phyloP scores from a whole-genome alignment of 2,329 filamentous ascomycete genomes.

The Scedosporium apiospermum region DNA sequence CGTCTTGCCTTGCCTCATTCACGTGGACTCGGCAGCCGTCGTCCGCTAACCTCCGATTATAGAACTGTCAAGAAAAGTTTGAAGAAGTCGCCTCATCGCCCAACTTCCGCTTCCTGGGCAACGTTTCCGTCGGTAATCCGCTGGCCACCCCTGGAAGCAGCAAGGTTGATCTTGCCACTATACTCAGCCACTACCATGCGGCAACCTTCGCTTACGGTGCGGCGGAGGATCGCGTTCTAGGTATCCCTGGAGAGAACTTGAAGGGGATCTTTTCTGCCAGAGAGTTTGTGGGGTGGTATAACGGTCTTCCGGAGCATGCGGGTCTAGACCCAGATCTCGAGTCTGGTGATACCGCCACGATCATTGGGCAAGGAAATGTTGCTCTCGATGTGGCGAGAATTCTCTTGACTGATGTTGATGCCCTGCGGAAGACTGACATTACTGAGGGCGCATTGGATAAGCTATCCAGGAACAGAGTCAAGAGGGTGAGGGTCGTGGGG shows the following conservation, averaged over 20 bases:
- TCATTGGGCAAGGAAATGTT: slow-evolving; percentile 94
- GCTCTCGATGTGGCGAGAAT: slow-evolving; percentile 89
- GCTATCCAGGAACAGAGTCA: slow-evolving; percentile 63
- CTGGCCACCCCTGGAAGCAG: slow-evolving; percentile 25
- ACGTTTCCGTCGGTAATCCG: slow-evolving; percentile 63
- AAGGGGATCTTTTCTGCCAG: slow-evolving; percentile 77
- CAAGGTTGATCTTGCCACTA: slow-evolving; percentile 53
- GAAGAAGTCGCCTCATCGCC: slow-evolving; percentile 74
- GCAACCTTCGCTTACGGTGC: slow-evolving; percentile 91
- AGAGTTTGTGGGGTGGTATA: slow-evolving; percentile 97
- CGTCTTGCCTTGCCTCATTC: not conserved
- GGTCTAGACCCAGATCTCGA: slow-evolving; percentile 64
- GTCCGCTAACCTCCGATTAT: not conserved
- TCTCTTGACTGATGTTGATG: slow-evolving; percentile 65
- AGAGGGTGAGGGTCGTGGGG: slow-evolving; percentile 77
- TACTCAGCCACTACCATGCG: slow-evolving; percentile 82
- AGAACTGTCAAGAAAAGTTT: slow-evolving; percentile 96
- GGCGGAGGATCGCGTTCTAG: slow-evolving; percentile 68
- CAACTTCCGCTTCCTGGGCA: slow-evolving; percentile 85
- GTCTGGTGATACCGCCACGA: slow-evolving; percentile 68
- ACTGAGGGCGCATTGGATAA: slow-evolving; percentile 71
- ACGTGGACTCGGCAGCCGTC: too few relatives aligned
- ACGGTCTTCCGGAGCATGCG: slow-evolving; percentile 78
- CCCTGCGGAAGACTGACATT: slow-evolving; percentile 76
- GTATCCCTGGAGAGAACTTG: slow-evolving; percentile 71